These are phyloP conservation scores for Fusarium sp. DNA, from an alignment of 2,329 filamentous ascomycete species.

Conservation along the genomic window DNA sequence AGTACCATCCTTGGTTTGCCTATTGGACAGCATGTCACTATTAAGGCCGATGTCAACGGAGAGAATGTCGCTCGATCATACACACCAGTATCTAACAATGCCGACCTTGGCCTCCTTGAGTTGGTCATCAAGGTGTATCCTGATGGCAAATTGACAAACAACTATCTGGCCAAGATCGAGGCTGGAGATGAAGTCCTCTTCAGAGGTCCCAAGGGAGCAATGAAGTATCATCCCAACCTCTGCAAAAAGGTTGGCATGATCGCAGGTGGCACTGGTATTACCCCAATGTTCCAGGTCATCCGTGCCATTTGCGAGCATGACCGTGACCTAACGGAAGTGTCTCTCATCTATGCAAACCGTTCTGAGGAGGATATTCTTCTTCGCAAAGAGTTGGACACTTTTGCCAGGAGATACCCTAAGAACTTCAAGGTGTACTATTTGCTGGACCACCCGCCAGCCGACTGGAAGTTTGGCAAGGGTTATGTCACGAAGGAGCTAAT, in stretches of 20 bases:
- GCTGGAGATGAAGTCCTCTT: constrained; percentile 62
- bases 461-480: constrained; percentile 61
- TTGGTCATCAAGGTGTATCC: constrained; percentile 64
- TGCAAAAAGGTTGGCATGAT: constrained; percentile 65
- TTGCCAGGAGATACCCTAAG: constrained; percentile 60
- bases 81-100: constrained; percentile 64
- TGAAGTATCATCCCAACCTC: constrained; percentile 60
- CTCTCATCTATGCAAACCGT: constrained; percentile 68
- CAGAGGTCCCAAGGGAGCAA: constrained; percentile 67
- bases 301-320: constrained; percentile 71
- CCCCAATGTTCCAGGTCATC: constrained; percentile 63
- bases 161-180: constrained; percentile 58
- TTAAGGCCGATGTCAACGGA: constrained; percentile 59
- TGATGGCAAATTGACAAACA: constrained; percentile 59
- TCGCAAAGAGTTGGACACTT: constrained; percentile 64
- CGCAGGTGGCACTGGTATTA: constrained; percentile 56
- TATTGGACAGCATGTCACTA: constrained; percentile 66
- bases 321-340: constrained; percentile 65
- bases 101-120: constrained; percentile 61
- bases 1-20: constrained; percentile 62
- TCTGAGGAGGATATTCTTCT: constrained; percentile 70
- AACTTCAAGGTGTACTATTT: constrained; percentile 68
- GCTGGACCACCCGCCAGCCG: constrained; percentile 57
- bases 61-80: constrained; percentile 62
- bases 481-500: constrained; percentile 64